Percentiles rank a stretch among this genome's conserved stretches.
Conservation (phyloP, 768 basidiomycete species). For the Clavaria fumosa region DNA sequence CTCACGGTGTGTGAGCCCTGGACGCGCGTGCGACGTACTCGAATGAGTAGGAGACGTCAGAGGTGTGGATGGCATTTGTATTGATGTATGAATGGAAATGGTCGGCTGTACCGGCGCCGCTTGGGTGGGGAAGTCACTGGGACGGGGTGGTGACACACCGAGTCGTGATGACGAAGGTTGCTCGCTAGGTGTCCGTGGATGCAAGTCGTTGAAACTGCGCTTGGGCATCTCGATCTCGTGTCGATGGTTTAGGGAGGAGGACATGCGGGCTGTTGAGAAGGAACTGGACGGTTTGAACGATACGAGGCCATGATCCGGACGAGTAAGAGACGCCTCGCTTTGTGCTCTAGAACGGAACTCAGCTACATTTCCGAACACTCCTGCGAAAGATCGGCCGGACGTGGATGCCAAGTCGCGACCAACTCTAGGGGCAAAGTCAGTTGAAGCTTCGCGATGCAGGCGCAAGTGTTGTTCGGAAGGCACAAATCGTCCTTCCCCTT, state of each 20-base stretch:
- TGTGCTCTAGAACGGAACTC: too few relatives aligned
- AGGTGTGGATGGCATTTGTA: conserved; percentile 2
- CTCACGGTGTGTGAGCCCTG: neutral
- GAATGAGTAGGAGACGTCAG: neutral
- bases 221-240: conserved; percentile 1
- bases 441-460: too few relatives aligned
- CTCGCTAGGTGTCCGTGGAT: conserved; percentile 12
- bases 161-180: conserved; percentile 10
- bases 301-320: too few relatives aligned
- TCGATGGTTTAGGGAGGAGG: neutral
- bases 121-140: conserved; percentile 6
- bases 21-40: neutral
- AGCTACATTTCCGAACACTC: too few relatives aligned
- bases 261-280: too few relatives aligned
- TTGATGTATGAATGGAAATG: conserved; percentile 1
- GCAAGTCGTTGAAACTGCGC: conserved; percentile 6
- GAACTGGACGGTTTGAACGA: too few relatives aligned
- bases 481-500: too few relatives aligned
- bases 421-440: too few relatives aligned
- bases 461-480: too few relatives aligned
- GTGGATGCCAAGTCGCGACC: too few relatives aligned
- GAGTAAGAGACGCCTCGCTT: too few relatives aligned
- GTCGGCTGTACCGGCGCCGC: conserved; percentile 10
- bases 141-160: conserved; percentile 9
- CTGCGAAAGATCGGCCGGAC: too few relatives aligned